Conservation (phyloP, 352 stramenopile genomes). For the Phytophthora multivora region DNA sequence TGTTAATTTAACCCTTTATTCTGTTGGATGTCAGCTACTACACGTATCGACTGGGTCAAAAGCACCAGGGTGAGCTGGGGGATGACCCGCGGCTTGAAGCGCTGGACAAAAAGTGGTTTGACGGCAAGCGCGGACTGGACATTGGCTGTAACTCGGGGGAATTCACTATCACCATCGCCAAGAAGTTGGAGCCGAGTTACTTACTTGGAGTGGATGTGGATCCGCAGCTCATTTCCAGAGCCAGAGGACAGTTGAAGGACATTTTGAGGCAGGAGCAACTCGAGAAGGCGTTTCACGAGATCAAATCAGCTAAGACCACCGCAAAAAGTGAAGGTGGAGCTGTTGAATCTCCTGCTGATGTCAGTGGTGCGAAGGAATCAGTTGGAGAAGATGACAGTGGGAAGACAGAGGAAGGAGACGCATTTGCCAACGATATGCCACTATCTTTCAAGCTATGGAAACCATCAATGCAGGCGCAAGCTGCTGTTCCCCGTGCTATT, state of each 20-base stretch:
- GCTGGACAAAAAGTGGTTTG: slow-evolving; percentile 74
- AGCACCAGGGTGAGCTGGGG: slow-evolving; percentile 50
- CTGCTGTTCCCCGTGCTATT: slow-evolving; percentile 41
- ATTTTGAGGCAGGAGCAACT: slow-evolving; percentile 65
- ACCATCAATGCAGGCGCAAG: slow-evolving; percentile 37
- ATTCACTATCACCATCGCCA: slow-evolving; percentile 75
- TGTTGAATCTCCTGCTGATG: slow-evolving; percentile 4
- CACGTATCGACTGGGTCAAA: slow-evolving; percentile 70
- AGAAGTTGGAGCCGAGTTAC: slow-evolving; percentile 54
- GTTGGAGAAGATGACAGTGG: not conserved
- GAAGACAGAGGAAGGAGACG: slow-evolving; percentile 18
- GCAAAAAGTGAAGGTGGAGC: slow-evolving; percentile 2
- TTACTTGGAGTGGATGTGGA: slow-evolving; percentile 81
- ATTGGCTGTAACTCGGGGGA: slow-evolving; percentile 86
- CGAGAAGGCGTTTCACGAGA: slow-evolving; percentile 55
- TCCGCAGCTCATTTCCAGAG: slow-evolving; percentile 60
- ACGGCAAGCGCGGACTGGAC: slow-evolving; percentile 64
- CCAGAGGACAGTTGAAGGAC: slow-evolving; percentile 66
- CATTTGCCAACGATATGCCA: slow-evolving; percentile 54
- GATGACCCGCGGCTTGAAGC: slow-evolving; percentile 63
- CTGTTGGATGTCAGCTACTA: slow-evolving; percentile 58
- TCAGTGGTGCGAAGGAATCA: slow-evolving; percentile 2
- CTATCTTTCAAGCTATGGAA: slow-evolving; percentile 79
- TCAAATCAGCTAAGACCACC: slow-evolving; percentile 26
- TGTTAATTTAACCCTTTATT: slow-evolving; percentile 11